phyloP scores from a whole-genome alignment of 495 filamentous ascomycete species.

The Immersiella caudata region DNA sequence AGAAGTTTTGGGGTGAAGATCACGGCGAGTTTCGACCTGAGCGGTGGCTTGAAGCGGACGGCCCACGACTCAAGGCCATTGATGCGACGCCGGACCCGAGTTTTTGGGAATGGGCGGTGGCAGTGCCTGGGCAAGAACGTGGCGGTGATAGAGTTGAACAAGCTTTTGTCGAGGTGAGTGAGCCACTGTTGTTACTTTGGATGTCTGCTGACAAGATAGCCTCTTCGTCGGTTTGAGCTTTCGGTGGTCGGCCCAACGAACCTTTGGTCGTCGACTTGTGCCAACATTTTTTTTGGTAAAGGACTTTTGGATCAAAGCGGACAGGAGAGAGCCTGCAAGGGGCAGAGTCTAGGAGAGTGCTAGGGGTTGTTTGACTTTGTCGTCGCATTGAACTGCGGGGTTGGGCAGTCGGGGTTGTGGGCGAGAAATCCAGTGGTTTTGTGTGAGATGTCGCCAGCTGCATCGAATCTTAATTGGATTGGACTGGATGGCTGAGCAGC shows the following conservation, averaged over 20 bases:
- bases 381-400: too few species aligned
- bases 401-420: too few species aligned
- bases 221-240: conserved; percentile 29
- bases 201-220: conserved; percentile 8
- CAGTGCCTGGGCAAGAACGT: conserved; percentile 31
- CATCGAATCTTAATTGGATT: too few species aligned
- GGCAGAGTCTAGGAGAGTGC: neutral
- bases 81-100: conserved; percentile 33
- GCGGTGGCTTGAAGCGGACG: conserved; percentile 49
- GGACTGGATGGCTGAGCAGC: too few species aligned
- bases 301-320: conserved; percentile 21
- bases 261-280: conserved; percentile 19
- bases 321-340: neutral
- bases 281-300: conserved; percentile 4
- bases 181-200: neutral
- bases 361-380: too few species aligned
- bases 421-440: too few species aligned
- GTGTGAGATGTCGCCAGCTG: too few species aligned
- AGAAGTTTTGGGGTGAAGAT: conserved; percentile 41
- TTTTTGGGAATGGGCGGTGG: conserved; percentile 36
- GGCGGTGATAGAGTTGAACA: conserved; percentile 32
- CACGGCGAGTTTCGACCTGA: conserved; percentile 50
- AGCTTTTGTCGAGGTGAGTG: conserved; percentile 33
- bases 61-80: conserved; percentile 38
- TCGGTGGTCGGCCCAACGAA: conserved; percentile 25